Conservation (phyloP, 2,329 filamentous ascomycete genomes). For the Zasmidium cellare region DNA sequence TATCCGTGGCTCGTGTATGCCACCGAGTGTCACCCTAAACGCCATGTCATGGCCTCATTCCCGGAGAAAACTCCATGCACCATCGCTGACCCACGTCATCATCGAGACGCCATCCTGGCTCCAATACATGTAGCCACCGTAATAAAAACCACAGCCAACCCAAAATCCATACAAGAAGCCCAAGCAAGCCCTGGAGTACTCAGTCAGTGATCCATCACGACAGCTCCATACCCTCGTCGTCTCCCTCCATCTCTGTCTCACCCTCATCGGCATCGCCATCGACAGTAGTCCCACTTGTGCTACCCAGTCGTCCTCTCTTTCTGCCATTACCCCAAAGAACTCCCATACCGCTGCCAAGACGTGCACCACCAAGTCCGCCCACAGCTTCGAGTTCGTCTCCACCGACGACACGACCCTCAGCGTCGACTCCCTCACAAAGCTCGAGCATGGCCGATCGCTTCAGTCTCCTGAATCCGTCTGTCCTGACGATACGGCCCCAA, state of each 20-base stretch:
- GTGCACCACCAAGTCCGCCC: slow-evolving; percentile 53
- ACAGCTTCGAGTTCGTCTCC: slow-evolving; percentile 76
- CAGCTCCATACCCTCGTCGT: slow-evolving; percentile 36
- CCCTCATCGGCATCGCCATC: slow-evolving; percentile 42
- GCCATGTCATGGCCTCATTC: too few relatives aligned
- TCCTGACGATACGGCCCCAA: slow-evolving; percentile 92
- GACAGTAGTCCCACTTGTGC: slow-evolving; percentile 44
- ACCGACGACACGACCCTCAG: slow-evolving; percentile 84
- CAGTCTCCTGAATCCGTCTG: slow-evolving; percentile 78
- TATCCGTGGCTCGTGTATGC: too few relatives aligned
- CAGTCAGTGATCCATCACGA: slow-evolving; percentile 6
- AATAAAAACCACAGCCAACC: not conserved
- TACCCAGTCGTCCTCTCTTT: slow-evolving; percentile 45
- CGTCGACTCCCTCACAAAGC: slow-evolving; percentile 88
- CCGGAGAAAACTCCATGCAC: not conserved
- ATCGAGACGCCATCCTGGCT: not conserved
- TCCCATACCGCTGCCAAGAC: slow-evolving; percentile 42
- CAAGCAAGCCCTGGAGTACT: not conserved
- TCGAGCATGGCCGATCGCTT: slow-evolving; percentile 81
- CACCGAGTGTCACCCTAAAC: too few relatives aligned
- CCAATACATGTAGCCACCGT: not conserved
- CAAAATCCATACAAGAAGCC: not conserved
- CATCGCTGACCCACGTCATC: not conserved
- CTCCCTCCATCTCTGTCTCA: slow-evolving; percentile 27
- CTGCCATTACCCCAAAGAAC: slow-evolving; percentile 37